A percentile compares a stretch with the other conserved stretches of the same genome.
Conservation (phyloP, 768 basidiomycete genomes). For the Leccinum uliginosum region DNA sequence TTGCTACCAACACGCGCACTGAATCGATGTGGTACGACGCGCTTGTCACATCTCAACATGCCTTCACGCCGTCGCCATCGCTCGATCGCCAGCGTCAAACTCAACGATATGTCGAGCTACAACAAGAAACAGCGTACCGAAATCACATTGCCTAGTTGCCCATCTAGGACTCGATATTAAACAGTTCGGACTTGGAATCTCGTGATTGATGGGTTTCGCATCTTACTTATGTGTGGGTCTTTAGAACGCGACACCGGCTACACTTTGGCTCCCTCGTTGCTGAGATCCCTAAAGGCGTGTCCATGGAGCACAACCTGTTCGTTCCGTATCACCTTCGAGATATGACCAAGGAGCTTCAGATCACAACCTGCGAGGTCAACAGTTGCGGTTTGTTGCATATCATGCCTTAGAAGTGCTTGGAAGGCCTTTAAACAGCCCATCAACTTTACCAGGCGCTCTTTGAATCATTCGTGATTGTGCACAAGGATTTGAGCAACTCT, state of each 20-base stretch:
- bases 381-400: slow-evolving; percentile 73
- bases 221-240: slow-evolving; percentile 67
- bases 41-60: too few relatives aligned
- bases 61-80: too few relatives aligned
- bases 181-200: slow-evolving; percentile 64
- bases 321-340: slow-evolving; percentile 48
- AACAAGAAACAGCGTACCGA: too few relatives aligned
- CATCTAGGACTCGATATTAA: slow-evolving; percentile 76
- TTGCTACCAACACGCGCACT: too few relatives aligned
- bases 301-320: slow-evolving; percentile 57
- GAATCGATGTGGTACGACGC: too few relatives aligned
- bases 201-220: slow-evolving; percentile 75
- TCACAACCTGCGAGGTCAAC: slow-evolving; percentile 54
- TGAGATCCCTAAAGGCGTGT: slow-evolving; percentile 64
- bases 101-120: slow-evolving; percentile 30
- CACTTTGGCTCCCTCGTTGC: slow-evolving; percentile 61
- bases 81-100: too few relatives aligned
- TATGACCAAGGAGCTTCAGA: slow-evolving; percentile 49
- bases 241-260: slow-evolving; percentile 17
- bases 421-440: slow-evolving; percentile 64
- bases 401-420: slow-evolving; percentile 67
- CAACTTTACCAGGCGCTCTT: slow-evolving; percentile 49
- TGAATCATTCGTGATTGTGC: slow-evolving; percentile 63
- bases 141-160: slow-evolving; percentile 72
- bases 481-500: too few relatives aligned